Percentiles rank a stretch among this genome's conserved stretches.
Conservation (phyloP, 257 asterid genomes). For the Striga asiatica region DNA sequence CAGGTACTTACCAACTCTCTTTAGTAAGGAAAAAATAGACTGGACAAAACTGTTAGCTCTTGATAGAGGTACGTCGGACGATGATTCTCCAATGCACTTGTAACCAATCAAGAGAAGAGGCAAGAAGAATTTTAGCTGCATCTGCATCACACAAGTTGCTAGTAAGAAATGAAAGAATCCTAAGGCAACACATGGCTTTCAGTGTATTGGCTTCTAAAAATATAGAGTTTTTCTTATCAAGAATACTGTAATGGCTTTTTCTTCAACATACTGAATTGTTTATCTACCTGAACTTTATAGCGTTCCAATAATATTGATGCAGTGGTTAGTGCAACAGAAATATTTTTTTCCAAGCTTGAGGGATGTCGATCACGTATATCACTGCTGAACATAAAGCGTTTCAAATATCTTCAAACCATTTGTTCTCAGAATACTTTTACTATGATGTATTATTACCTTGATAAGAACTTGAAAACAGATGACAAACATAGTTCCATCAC, state of each 20-base stretch:
- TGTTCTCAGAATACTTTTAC: conserved; percentile 5
- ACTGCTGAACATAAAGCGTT: conserved; percentile 29
- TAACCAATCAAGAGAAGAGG: conserved; percentile 64
- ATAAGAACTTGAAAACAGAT: conserved; percentile 47
- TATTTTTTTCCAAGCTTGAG: conserved; percentile 38
- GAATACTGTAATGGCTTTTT: not conserved
- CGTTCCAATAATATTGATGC: conserved; percentile 51
- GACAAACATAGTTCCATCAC: conserved; percentile 72
- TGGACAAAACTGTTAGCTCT: conserved; percentile 47
- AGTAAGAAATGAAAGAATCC: conserved; percentile 12
- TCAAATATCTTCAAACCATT: conserved; percentile 15
- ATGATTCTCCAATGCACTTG: conserved; percentile 72
- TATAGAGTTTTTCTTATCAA: too few species aligned
- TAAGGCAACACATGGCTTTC: conserved; percentile 9
- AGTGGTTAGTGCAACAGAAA: conserved; percentile 33
- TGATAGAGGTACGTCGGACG: conserved; percentile 52
- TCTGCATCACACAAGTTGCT: conserved; percentile 36
- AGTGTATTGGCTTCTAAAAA: not conserved
- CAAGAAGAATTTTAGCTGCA: conserved; percentile 53
- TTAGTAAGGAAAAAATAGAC: conserved; percentile 42
- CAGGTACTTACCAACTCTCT: conserved; percentile 48
- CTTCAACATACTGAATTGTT: conserved; percentile 11
- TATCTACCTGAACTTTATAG: conserved; percentile 50
- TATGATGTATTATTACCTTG: conserved; percentile 35
- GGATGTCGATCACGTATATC: conserved; percentile 34